A percentile compares a stretch with the other conserved stretches of the same genome.
Evolutionary conservation across 305 asterid genomes (phyloP).

Genomic region (Fraxinus floribunda): DNA sequence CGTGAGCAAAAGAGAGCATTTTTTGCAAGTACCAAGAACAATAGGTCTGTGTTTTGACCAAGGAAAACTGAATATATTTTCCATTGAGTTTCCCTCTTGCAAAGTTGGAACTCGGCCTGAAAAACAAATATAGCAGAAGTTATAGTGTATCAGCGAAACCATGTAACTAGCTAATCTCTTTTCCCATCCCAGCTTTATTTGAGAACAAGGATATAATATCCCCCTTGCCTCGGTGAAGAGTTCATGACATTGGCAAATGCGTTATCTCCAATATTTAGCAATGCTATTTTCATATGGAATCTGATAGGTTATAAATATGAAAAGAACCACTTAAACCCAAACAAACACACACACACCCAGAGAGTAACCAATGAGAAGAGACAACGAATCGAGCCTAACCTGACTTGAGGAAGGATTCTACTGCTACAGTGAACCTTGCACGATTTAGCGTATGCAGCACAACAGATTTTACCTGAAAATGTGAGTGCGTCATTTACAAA

Average conservation of each 20-base stretch:
- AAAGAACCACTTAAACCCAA: neutral
- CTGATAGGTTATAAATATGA: neutral
- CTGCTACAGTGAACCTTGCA: slow-evolving; percentile 94
- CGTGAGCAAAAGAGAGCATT: slow-evolving; percentile 16
- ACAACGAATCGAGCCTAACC: slow-evolving; percentile 40
- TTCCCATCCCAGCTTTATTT: slow-evolving; percentile 16
- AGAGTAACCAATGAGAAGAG: neutral
- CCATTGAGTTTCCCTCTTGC: slow-evolving; percentile 87
- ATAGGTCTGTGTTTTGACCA: slow-evolving; percentile 86
- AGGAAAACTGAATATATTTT: slow-evolving; percentile 68
- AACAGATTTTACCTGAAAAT: slow-evolving; percentile 82
- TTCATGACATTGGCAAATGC: slow-evolving; percentile 4
- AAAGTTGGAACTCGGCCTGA: slow-evolving; percentile 93
- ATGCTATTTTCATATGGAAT: neutral
- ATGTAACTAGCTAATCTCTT: neutral
- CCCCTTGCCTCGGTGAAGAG: slow-evolving; percentile 7
- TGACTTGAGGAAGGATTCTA: slow-evolving; percentile 84
- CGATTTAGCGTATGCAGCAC: slow-evolving; percentile 85
- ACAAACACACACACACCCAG: neutral
- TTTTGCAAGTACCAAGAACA: slow-evolving; percentile 60
- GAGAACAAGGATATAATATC: neutral
- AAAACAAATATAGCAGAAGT: slow-evolving; percentile 23
- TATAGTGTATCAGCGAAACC: slow-evolving; percentile 19
- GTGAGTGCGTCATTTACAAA: neutral
- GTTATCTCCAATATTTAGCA: slow-evolving; percentile 1